These are phyloP conservation scores for Mycena olivaceomarginata DNA, from an alignment of 768 basidiomycete genomes.

Conservation along the genomic window DNA sequence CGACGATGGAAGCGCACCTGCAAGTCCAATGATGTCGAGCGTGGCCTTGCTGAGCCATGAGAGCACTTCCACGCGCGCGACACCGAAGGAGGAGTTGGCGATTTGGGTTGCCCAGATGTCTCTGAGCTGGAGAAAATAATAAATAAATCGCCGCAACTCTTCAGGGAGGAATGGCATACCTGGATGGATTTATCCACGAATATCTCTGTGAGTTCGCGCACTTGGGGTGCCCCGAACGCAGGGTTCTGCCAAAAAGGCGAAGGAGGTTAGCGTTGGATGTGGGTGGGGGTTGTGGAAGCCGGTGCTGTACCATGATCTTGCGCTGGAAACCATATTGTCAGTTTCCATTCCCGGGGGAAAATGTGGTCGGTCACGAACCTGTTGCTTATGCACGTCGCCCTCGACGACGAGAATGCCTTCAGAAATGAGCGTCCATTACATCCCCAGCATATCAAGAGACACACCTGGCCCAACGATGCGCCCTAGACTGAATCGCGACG, in stretches of 20 bases:
- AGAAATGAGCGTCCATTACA: neutral
- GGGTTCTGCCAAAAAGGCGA: slow-evolving; percentile 67
- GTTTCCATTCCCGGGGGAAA: neutral
- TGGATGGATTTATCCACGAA: slow-evolving; percentile 71
- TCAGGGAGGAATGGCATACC: slow-evolving; percentile 52
- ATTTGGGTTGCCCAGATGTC: slow-evolving; percentile 66
- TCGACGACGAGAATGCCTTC: slow-evolving; percentile 60
- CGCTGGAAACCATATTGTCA: slow-evolving; percentile 33
- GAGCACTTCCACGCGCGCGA: slow-evolving; percentile 72
- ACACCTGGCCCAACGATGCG: slow-evolving; percentile 31
- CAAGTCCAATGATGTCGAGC: slow-evolving; percentile 86
- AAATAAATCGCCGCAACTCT: neutral
- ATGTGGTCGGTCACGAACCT: slow-evolving; percentile 19
- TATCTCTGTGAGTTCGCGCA: slow-evolving; percentile 69
- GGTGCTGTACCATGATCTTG: slow-evolving; percentile 47
- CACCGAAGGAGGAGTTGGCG: slow-evolving; percentile 47
- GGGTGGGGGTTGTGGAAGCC: too few relatives aligned
- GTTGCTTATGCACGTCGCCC: slow-evolving; percentile 48
- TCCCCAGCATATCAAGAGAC: neutral
- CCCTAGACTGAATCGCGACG: slow-evolving; percentile 12
- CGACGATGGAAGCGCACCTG: slow-evolving; percentile 64
- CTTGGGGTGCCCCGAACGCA: slow-evolving; percentile 77
- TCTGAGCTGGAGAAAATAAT: slow-evolving; percentile 58
- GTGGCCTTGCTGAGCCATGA: slow-evolving; percentile 81
- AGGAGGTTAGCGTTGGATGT: neutral